Evolutionary conservation across 805 yeast genomes (phyloP), one percentile per base, ranked within the genome.

Genomic region (Nakazawaea molendinolei): DNA sequence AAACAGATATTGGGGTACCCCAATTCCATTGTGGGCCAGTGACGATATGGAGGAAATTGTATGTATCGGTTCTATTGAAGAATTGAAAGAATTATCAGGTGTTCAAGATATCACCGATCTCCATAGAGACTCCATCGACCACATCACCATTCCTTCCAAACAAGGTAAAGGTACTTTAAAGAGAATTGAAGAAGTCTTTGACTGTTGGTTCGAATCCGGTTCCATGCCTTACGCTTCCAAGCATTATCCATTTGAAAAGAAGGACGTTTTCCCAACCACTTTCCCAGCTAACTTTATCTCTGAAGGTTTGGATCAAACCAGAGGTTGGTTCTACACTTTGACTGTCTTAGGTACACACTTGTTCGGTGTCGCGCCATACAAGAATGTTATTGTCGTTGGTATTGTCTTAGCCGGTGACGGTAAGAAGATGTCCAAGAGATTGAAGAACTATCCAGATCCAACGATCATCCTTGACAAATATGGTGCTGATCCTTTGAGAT

Each of bases 1-100:
- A 74, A 90, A 90, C 71, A 76, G 99, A 65, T 92, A 92, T 65
- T 92, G 99, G 99, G 99, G 99, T 69, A 92, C 97, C 21, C 99
- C 99, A 43, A 79, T 92, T 50, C 99, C 99, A 44, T 67, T 92
- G 55, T 92, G 99, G 99, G 95, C 77, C 36, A 78, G 89, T 48
- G 97, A 89, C 14, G 99, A 92, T 59, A 76, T 70, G 48, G 82
- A 85, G 63, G 99, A 92, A 67, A 64, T 90, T 46, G 90, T 92
- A 28, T 92, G 97, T 69, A 65, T 92, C 48, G 95, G 97, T 39
- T 86, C 97, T 28, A 72, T 92, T 49, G 80, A 76, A 42, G 95
- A 92, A 67, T 77, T 92, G 56, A 76, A 74, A 63, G 68, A 85
- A 56, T 73, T 92, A 43, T 77, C 95, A 23, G 98, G 98, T 32